phyloP scores from a whole-genome alignment of 805 yeast species.

The Starmerella ratchasimensis region DNA sequence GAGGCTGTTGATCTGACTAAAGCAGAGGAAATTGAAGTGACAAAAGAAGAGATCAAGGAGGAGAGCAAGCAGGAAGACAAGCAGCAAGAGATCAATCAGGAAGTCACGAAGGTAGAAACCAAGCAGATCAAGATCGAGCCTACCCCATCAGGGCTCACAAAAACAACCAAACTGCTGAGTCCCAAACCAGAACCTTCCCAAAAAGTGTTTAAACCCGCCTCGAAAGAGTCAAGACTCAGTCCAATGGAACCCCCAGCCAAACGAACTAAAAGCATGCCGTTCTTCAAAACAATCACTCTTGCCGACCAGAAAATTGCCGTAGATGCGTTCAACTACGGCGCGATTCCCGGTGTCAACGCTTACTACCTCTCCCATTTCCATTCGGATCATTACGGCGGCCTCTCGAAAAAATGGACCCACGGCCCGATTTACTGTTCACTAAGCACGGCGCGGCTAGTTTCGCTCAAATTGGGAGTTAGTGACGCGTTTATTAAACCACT shows the following conservation, averaged over 20 bases:
- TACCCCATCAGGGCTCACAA: too few species aligned
- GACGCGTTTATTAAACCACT: slow-evolving; percentile 33
- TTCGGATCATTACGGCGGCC: slow-evolving; percentile 86
- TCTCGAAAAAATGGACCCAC: slow-evolving; percentile 60
- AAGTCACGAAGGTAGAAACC: not conserved
- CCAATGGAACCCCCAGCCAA: not conserved
- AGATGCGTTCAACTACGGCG: slow-evolving; percentile 29
- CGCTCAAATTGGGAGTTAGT: slow-evolving; percentile 41
- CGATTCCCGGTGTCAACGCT: slow-evolving; percentile 22
- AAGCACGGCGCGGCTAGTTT: slow-evolving; percentile 49
- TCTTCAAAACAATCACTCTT: slow-evolving; percentile 25
- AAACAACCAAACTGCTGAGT: too few species aligned
- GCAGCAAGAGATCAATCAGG: not conserved
- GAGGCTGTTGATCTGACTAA: too few species aligned
- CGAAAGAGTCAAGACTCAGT: not conserved
- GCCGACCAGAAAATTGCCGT: slow-evolving; percentile 25
- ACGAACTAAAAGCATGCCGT: slow-evolving; percentile 18
- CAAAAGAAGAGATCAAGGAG: too few species aligned
- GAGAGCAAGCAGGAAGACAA: not conserved
- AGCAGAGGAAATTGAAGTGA: too few species aligned
- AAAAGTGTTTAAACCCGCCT: too few species aligned
- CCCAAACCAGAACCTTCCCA: too few species aligned
- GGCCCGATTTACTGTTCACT: slow-evolving; percentile 61
- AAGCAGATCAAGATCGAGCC: not conserved
- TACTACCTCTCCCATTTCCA: slow-evolving; percentile 56